phyloP scores from a whole-genome alignment of 2,329 filamentous ascomycete genomes.

The Colletotrichum tropicicola region DNA sequence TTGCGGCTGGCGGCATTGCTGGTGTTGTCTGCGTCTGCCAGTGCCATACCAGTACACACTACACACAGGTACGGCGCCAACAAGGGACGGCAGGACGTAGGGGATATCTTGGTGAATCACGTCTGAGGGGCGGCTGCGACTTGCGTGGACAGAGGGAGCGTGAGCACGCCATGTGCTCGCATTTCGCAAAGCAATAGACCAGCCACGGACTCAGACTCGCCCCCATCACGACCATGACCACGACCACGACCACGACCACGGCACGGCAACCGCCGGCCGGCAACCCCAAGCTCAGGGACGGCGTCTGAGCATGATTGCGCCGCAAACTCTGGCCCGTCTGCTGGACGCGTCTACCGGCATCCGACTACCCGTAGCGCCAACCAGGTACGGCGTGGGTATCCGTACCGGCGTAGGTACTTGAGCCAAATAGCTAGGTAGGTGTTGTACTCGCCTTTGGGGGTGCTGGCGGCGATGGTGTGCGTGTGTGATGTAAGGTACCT shows the following conservation, averaged over 20 bases:
- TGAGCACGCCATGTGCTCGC: background rate
- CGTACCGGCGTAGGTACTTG: too few relatives aligned
- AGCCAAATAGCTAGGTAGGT: too few relatives aligned
- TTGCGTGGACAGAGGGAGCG: conserved; percentile 7
- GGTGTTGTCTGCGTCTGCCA: background rate
- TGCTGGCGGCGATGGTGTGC: background rate
- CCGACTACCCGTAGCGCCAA: conserved; percentile 1
- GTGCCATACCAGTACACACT: background rate
- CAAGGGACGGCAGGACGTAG: too few relatives aligned
- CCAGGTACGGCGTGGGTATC: background rate
- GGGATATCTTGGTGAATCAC: conserved; percentile 11
- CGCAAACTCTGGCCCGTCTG: conserved; percentile 1
- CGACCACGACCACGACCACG: background rate
- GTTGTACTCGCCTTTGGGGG: background rate
- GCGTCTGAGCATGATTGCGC: conserved; percentile 15
- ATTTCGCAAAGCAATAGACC: background rate
- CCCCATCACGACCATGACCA: background rate
- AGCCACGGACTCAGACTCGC: background rate
- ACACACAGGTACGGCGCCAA: background rate
- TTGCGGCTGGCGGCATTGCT: conserved; percentile 29
- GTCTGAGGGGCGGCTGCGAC: too few relatives aligned
- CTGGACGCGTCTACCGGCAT: background rate
- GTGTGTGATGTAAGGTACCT: conserved; percentile 20
- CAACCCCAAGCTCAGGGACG: background rate
- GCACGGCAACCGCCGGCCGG: too few relatives aligned